Evolutionary conservation across 331 rosid genomes (phyloP).

Genomic region (Quercus tomentella): DNA sequence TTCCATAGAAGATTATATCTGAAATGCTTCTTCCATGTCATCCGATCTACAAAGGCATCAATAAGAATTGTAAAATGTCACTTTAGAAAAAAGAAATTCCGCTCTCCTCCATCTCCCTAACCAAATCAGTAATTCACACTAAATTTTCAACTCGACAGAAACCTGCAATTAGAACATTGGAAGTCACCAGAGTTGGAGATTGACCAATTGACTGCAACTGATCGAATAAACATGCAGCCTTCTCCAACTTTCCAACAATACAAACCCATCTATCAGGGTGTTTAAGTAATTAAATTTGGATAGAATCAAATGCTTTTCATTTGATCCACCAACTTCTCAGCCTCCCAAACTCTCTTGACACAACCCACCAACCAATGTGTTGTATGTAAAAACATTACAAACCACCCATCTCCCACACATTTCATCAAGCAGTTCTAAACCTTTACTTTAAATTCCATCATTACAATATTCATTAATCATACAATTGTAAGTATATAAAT

Average conservation of each 20-base stretch:
- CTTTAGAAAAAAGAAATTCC: constrained; percentile 53
- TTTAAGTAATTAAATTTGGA: constrained; percentile 64
- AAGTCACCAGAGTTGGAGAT: constrained; percentile 64
- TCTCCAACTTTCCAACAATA: constrained; percentile 50
- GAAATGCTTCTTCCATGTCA: constrained; percentile 53
- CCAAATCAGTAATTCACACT: constrained; percentile 35
- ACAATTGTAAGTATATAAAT: constrained; percentile 50
- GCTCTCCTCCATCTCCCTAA: constrained; percentile 73
- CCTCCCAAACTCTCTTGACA: constrained; percentile 47
- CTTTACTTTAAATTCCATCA: constrained; percentile 42
- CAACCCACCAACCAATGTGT: constrained; percentile 53
- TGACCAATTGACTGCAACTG: constrained; percentile 54
- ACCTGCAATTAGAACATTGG: constrained; percentile 60
- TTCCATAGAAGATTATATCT: constrained; percentile 60
- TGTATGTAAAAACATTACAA: constrained; percentile 49
- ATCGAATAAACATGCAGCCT: constrained; percentile 52
- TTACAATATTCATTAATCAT: constrained; percentile 50
- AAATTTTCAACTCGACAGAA: constrained; percentile 45
- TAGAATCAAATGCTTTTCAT: constrained; percentile 40
- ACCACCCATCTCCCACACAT: constrained; percentile 58
- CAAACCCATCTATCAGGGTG: constrained; percentile 59
- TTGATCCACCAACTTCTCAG: constrained; percentile 42
- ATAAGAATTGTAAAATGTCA: constrained; percentile 66
- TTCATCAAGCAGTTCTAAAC: constrained; percentile 58
- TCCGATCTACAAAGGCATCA: constrained; percentile 42